Percentiles rank a stretch among this genome's conserved stretches.
These are phyloP conservation scores for Serendipita indica DNA, from an alignment of 768 basidiomycete genomes.

Conservation along the genomic window DNA sequence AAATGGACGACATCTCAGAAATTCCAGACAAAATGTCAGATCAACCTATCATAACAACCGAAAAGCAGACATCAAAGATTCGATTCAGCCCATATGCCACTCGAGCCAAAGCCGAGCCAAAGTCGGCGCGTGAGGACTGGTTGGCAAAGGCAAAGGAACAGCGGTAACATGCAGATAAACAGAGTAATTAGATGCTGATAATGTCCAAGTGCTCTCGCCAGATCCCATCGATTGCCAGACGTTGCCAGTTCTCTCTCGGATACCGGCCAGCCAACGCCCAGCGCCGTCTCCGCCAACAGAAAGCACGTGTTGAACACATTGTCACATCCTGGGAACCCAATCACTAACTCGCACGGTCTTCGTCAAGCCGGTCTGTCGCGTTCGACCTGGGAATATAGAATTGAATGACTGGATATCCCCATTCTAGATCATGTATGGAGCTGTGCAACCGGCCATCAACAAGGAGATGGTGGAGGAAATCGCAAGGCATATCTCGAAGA, in stretches of 20 bases:
- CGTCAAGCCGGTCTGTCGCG: conserved; percentile 40
- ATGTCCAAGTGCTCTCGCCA: conserved; percentile 21
- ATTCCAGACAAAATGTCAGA: not conserved
- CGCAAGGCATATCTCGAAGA: conserved; percentile 28
- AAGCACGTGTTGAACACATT: conserved; percentile 48
- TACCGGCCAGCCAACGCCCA: not conserved
- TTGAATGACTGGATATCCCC: conserved; percentile 5
- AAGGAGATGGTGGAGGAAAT: conserved; percentile 31
- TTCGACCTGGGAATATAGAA: not conserved
- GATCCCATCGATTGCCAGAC: conserved; percentile 17
- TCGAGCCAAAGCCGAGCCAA: not conserved
- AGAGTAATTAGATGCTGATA: conserved; percentile 12
- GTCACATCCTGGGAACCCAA: conserved; percentile 52
- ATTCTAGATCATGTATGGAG: conserved; percentile 43
- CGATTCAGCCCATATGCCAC: conserved; percentile 2
- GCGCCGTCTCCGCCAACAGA: conserved; percentile 24
- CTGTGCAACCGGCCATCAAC: conserved; percentile 54
- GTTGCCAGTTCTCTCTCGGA: not conserved
- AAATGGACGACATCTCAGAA: not conserved
- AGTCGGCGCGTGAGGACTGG: conserved; percentile 3
- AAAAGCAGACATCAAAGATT: not conserved
- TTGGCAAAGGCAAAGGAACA: not conserved
- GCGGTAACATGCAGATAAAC: conserved; percentile 12
- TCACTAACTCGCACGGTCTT: conserved; percentile 54
- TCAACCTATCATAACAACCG: not conserved